phyloP scores from a whole-genome alignment of 768 basidiomycete genomes.

The Lactarius hatsudake region DNA sequence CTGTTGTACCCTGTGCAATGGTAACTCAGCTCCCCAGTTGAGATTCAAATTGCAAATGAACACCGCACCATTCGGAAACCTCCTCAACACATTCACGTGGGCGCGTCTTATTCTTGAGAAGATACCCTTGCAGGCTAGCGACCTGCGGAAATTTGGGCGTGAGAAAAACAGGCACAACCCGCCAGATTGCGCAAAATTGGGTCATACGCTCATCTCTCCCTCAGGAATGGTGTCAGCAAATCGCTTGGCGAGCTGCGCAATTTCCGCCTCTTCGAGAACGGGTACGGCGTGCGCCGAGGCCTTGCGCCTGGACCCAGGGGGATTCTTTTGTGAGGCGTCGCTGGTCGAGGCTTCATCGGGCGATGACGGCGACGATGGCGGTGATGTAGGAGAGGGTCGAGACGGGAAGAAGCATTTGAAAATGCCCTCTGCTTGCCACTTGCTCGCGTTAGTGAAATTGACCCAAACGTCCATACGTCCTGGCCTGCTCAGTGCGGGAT shows the following conservation, averaged over 20 bases:
- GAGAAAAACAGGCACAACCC: conserved; percentile 10
- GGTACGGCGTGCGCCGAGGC: conserved; percentile 53
- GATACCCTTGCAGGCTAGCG: conserved; percentile 79
- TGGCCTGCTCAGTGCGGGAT: conserved; percentile 83
- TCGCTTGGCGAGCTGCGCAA: conserved; percentile 71
- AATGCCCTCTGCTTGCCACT: conserved; percentile 90
- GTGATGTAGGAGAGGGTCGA: conserved; percentile 36
- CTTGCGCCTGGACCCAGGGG: conserved; percentile 72
- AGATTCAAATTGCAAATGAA: background rate
- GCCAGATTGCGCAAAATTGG: conserved; percentile 1
- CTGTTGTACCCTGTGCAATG: conserved; percentile 49
- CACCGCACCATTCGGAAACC: conserved; percentile 62
- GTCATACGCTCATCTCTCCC: conserved; percentile 78
- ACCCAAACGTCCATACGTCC: conserved; percentile 94
- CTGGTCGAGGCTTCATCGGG: conserved; percentile 25
- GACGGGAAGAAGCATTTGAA: conserved; percentile 94
- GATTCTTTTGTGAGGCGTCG: conserved; percentile 61
- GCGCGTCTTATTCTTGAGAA: conserved; percentile 88
- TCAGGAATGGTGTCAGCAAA: conserved; percentile 85
- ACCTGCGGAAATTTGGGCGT: conserved; percentile 45
- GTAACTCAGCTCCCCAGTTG: conserved; percentile 18
- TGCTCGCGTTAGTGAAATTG: conserved; percentile 86
- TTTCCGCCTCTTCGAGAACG: conserved; percentile 70
- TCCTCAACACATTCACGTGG: conserved; percentile 83
- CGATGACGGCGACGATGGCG: background rate